Conservation (phyloP, 1,139 yeast species). For the Hyphopichia burtonii region DNA sequence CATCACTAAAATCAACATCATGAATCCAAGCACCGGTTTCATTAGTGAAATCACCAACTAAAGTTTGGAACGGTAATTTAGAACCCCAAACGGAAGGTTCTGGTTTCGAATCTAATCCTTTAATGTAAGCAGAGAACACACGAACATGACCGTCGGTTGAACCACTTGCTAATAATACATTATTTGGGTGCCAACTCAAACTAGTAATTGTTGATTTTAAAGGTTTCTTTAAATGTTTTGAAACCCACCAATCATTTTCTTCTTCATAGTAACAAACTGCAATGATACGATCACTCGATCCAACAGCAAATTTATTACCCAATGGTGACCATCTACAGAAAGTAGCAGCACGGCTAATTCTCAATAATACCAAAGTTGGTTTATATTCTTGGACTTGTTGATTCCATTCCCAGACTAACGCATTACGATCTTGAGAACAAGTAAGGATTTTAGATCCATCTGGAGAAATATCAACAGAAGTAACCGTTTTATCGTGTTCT, state of each 20-base stretch:
- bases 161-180: constrained; percentile 84
- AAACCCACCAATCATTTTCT: constrained; percentile 99
- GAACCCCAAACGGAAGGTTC: constrained; percentile 88
- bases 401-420: constrained; percentile 87
- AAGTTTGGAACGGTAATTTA: constrained; percentile 90
- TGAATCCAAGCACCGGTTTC: constrained; percentile 90
- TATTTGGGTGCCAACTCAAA: constrained; percentile 93
- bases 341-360: constrained; percentile 95
- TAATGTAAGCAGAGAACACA: constrained; percentile 90
- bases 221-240: constrained; percentile 94
- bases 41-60: constrained; percentile 80
- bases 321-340: constrained; percentile 91
- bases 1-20: constrained; percentile 82
- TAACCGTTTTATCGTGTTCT: constrained; percentile 93
- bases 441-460: constrained; percentile 87
- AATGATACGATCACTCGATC: constrained; percentile 90
- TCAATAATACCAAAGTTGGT: constrained; percentile 87
- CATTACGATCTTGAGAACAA: constrained; percentile 97
- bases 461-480: constrained; percentile 88
- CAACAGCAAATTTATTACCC: constrained; percentile 94
- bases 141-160: constrained; percentile 95
- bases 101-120: constrained; percentile 86
- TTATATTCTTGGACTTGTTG: constrained; percentile 52
- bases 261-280: constrained; percentile 95
- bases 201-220: constrained; percentile 82